A percentile compares a stretch with the other conserved stretches of the same genome.
Evolutionary conservation across 306 rosid species (phyloP).

Genomic region (Chamaecrista fasciculata): DNA sequence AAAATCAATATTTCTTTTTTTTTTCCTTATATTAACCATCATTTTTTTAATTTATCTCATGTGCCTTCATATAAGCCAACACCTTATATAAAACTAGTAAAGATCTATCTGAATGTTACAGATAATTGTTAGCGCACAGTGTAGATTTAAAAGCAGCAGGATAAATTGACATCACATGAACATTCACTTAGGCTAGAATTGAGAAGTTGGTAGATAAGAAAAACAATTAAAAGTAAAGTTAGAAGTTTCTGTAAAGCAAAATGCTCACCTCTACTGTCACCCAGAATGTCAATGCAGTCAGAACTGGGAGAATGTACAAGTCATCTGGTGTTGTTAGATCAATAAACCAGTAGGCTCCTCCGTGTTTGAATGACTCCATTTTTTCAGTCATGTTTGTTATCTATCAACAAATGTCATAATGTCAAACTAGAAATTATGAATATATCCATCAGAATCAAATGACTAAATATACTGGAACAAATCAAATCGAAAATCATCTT

Average conservation of each 20-base stretch:
- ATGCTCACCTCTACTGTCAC: constrained; percentile 72
- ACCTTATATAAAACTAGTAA: no score
- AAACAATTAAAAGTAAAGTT: constrained; percentile 9
- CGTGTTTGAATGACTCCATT: constrained; percentile 78
- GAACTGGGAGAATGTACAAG: constrained; percentile 61
- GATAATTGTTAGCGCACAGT: not conserved
- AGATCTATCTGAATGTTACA: not conserved
- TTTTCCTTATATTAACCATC: no score
- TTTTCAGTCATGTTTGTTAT: constrained; percentile 81
- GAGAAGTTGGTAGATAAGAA: constrained; percentile 10
- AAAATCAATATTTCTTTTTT: no score
- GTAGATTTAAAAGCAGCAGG: not conserved
- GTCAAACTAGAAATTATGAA: constrained; percentile 30
- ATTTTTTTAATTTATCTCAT: no score
- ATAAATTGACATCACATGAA: constrained; percentile 6
- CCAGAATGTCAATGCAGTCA: constrained; percentile 74
- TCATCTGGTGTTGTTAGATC: constrained; percentile 83
- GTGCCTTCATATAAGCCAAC: no score
- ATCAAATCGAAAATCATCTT: constrained; percentile 41
- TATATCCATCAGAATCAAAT: constrained; percentile 20
- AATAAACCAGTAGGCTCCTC: constrained; percentile 83
- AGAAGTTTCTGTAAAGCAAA: constrained; percentile 4
- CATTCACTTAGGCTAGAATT: constrained; percentile 13
- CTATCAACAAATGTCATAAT: constrained; percentile 43
- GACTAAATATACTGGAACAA: constrained; percentile 15